These are phyloP conservation scores for Glonium stellatum DNA, from an alignment of 495 filamentous ascomycete genomes.

Conservation along the genomic window DNA sequence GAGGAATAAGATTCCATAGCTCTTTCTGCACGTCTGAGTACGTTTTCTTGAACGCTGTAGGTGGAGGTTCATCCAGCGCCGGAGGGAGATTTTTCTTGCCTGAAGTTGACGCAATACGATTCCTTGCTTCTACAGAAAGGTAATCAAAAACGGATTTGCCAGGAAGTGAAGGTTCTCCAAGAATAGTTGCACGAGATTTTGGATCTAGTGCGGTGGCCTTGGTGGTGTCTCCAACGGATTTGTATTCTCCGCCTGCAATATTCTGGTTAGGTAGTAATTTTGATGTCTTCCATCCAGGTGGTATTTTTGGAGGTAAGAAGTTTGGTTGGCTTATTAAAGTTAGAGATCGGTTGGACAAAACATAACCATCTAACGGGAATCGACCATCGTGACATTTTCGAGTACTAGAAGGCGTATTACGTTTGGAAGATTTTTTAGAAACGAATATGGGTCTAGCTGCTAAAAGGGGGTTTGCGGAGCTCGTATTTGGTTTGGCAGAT, in stretches of 20 bases:
- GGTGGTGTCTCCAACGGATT: slow-evolving; percentile 67
- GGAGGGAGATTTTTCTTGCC: slow-evolving; percentile 71
- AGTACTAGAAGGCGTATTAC: slow-evolving; percentile 50
- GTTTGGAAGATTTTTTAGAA: slow-evolving; percentile 60
- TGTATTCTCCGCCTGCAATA: slow-evolving; percentile 35
- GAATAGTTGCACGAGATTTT: slow-evolving; percentile 66
- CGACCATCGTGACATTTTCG: slow-evolving; percentile 86
- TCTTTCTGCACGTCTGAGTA: slow-evolving; percentile 54
- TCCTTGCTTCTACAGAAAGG: slow-evolving; percentile 72
- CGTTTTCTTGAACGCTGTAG: slow-evolving; percentile 52
- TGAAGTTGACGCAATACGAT: slow-evolving; percentile 66
- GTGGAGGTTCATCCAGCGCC: slow-evolving; percentile 64
- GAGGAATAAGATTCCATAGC: slow-evolving; percentile 61
- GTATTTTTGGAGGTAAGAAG: slow-evolving; percentile 70
- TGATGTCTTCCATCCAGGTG: slow-evolving; percentile 67
- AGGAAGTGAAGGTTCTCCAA: slow-evolving; percentile 76
- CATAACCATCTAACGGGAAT: slow-evolving; percentile 77
- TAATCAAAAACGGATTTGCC: slow-evolving; percentile 96
- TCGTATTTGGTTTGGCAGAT: slow-evolving; percentile 34
- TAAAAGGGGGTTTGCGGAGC: slow-evolving; percentile 56
- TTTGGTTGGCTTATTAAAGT: slow-evolving; percentile 49
- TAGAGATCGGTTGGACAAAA: slow-evolving; percentile 55
- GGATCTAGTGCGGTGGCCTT: slow-evolving; percentile 72
- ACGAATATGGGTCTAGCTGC: slow-evolving; percentile 67
- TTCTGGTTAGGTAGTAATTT: slow-evolving; percentile 41